Evolutionary conservation across 352 stramenopile genomes (phyloP).

Genomic region (Chrysophaeum taylorii): DNA sequence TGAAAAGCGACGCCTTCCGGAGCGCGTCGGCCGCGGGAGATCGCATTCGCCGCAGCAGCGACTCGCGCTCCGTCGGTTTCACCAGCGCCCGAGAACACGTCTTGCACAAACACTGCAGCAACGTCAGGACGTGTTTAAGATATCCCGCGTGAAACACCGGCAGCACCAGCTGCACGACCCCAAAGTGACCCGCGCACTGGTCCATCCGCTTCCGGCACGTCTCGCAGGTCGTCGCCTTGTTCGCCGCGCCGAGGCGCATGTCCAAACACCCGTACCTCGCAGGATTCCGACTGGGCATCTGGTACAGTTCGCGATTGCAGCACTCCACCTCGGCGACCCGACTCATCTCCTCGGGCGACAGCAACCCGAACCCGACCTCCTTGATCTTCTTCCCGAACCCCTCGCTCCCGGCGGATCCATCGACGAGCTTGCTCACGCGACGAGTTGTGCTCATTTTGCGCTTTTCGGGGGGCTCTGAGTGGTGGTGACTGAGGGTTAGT

Average conservation of each 20-base stretch:
- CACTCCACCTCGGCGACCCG: constrained; percentile 85
- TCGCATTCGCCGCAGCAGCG: constrained; percentile 72
- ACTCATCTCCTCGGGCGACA: constrained; percentile 89
- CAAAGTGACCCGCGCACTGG: constrained; percentile 17
- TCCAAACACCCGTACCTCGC: constrained; percentile 85
- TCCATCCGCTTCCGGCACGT: constrained; percentile 85
- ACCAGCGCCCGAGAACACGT: constrained; percentile 87
- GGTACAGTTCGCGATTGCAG: constrained; percentile 83
- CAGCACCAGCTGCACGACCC: constrained; percentile 57
- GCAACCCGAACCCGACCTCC: constrained; percentile 70
- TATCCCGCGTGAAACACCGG: constrained; percentile 99
- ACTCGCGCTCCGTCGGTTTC: constrained; percentile 65
- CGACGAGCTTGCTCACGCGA: not conserved
- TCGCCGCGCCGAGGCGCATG: constrained; percentile 87
- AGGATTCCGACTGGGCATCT: constrained; percentile 82
- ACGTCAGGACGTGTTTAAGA: constrained; percentile 93
- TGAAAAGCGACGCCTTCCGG: constrained; percentile 34
- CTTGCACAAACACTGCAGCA: constrained; percentile 97
- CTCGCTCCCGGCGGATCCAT: not conserved
- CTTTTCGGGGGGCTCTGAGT: too few relatives aligned
- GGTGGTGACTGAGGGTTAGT: too few relatives aligned
- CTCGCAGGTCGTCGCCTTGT: constrained; percentile 89
- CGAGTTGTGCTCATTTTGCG: not conserved
- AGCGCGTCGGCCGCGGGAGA: constrained; percentile 61
- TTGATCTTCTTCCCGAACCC: constrained; percentile 10